Evolutionary conservation across 441 rosid genomes (phyloP).

Genomic region (Pelargonium australe): DNA sequence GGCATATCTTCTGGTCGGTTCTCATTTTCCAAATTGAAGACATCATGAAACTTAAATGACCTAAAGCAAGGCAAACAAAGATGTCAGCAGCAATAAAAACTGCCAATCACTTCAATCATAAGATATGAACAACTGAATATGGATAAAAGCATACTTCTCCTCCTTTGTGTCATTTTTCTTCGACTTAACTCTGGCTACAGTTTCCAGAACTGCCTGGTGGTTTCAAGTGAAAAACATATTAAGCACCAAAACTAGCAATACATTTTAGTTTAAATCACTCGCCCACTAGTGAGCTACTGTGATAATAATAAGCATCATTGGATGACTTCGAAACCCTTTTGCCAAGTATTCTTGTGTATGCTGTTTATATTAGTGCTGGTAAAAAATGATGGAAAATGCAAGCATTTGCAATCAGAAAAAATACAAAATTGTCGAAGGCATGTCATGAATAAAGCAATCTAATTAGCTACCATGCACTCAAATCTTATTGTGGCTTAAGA

Average conservation of each 20-base stretch:
- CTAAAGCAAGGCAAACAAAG: conserved; percentile 13
- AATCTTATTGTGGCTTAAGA: too few relatives aligned
- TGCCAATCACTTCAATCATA: neutral
- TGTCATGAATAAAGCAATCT: neutral
- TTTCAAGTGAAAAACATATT: conserved; percentile 19
- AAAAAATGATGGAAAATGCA: neutral
- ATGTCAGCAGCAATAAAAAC: neutral
- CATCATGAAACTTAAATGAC: conserved; percentile 26
- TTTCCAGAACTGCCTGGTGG: conserved; percentile 87
- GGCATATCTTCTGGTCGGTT: conserved; percentile 26
- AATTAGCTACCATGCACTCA: neutral
- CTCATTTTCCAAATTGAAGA: conserved; percentile 27
- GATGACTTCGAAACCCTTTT: neutral
- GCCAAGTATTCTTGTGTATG: neutral
- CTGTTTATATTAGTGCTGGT: neutral
- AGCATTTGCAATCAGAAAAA: neutral
- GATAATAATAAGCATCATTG: neutral
- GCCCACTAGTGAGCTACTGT: neutral
- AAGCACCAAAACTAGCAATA: neutral
- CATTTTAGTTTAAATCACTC: neutral
- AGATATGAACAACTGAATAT: neutral
- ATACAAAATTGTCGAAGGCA: neutral
- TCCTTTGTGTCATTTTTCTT: conserved; percentile 95
- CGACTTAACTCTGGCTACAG: conserved; percentile 76
- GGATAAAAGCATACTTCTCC: conserved; percentile 52